Conservation (phyloP, 2,329 filamentous ascomycete species). For the Coniochaeta pulveracea region DNA sequence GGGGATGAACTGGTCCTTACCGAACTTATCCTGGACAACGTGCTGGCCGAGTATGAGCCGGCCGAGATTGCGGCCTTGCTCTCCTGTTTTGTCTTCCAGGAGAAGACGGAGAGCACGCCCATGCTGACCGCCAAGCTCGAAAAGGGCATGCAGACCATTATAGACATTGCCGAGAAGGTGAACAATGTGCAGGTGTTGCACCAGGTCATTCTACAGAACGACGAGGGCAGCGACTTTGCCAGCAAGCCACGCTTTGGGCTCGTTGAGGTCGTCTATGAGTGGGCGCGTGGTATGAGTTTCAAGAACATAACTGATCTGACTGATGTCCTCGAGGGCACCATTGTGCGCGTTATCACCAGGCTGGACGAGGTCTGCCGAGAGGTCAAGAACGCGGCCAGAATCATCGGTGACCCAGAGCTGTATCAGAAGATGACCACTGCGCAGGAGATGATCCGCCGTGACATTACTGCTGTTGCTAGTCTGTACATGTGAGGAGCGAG, state of each 20-base stretch:
- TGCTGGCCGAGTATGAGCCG: constrained; percentile 87
- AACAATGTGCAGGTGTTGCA: constrained; percentile 81
- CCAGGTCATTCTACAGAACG: constrained; percentile 82
- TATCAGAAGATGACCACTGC: constrained; percentile 96
- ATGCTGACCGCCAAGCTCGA: constrained; percentile 74
- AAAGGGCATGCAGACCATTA: constrained; percentile 72
- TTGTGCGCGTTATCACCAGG: constrained; percentile 86
- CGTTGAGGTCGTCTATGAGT: constrained; percentile 97
- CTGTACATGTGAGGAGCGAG: constrained; percentile 77
- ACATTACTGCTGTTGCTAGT: constrained; percentile 83
- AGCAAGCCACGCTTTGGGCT: constrained; percentile 81
- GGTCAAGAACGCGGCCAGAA: constrained; percentile 91
- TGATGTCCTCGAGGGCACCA: constrained; percentile 93
- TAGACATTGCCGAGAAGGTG: constrained; percentile 84
- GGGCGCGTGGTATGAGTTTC: constrained; percentile 96
- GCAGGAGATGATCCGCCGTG: constrained; percentile 95
- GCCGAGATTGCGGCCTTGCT: constrained; percentile 93
- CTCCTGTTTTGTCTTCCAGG: constrained; percentile 93
- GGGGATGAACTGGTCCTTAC: constrained; percentile 94
- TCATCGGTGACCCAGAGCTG: constrained; percentile 86
- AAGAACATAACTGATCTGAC: constrained; percentile 94
- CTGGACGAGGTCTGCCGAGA: constrained; percentile 94
- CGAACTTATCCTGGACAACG: constrained; percentile 92
- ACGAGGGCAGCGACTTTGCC: constrained; percentile 88
- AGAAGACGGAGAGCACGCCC: constrained; percentile 78